phyloP scores from a whole-genome alignment of 2,329 filamentous ascomycete genomes.

The Aspergillus sp. region DNA sequence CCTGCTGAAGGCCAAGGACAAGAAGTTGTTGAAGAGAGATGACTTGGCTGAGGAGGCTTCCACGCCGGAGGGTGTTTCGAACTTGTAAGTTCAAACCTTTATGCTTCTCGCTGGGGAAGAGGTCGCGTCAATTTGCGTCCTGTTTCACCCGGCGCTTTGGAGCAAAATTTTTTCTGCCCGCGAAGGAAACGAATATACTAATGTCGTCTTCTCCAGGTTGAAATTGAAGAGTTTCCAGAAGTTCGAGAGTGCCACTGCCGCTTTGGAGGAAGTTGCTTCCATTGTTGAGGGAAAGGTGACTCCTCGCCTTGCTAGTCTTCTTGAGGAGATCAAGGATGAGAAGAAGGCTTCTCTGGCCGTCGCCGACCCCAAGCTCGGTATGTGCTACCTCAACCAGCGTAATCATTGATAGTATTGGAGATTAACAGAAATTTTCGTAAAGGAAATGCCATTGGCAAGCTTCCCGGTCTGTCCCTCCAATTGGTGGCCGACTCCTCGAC shows the following conservation, averaged over 20 bases:
- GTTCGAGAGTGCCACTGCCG: constrained; percentile 89
- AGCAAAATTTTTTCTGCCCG: constrained; percentile 27
- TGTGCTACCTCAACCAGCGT: constrained; percentile 11
- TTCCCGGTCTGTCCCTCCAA: constrained; percentile 82
- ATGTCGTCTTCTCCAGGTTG: constrained; percentile 55
- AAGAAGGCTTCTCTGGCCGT: constrained; percentile 95
- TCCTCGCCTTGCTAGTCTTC: constrained; percentile 75
- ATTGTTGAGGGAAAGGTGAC: constrained; percentile 94
- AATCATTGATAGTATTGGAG: neutral
- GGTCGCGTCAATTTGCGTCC: neutral
- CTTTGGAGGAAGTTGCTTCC: constrained; percentile 84
- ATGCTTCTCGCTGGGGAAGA: constrained; percentile 1
- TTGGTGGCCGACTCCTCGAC: constrained; percentile 79
- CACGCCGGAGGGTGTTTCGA: constrained; percentile 79
- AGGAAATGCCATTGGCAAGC: constrained; percentile 85
- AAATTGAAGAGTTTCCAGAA: constrained; percentile 98
- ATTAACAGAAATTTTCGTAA: constrained; percentile 15
- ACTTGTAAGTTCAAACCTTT: constrained; percentile 63
- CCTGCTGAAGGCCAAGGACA: constrained; percentile 97
- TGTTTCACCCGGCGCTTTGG: neutral
- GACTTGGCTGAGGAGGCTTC: constrained; percentile 72
- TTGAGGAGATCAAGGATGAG: constrained; percentile 92
- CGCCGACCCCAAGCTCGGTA: constrained; percentile 83
- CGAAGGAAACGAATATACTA: constrained; percentile 19
- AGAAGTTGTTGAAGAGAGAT: constrained; percentile 92